Conservation (phyloP, 2,329 filamentous ascomycete species). For the Trichoderma breve region DNA sequence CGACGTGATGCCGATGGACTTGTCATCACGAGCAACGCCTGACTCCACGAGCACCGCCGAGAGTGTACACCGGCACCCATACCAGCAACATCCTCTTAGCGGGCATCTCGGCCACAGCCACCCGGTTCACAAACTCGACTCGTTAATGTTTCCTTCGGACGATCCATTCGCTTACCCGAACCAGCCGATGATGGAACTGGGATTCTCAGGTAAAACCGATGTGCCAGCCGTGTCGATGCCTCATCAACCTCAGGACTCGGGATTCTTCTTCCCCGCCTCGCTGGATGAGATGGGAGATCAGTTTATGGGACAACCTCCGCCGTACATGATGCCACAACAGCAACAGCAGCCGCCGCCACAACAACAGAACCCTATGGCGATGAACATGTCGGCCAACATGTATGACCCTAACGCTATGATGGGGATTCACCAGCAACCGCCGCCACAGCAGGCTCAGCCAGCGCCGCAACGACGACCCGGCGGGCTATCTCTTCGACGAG, state of each 20-base stretch:
- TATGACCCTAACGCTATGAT: constrained; percentile 45
- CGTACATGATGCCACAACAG: constrained; percentile 59
- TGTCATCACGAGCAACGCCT: constrained; percentile 43
- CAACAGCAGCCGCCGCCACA: constrained; percentile 26
- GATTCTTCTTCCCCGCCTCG: constrained; percentile 52
- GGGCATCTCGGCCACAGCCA: constrained; percentile 39
- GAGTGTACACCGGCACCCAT: constrained; percentile 39
- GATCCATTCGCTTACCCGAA: constrained; percentile 80
- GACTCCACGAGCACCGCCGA: constrained; percentile 44
- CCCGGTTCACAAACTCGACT: constrained; percentile 64
- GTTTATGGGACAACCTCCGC: constrained; percentile 66
- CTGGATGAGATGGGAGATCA: constrained; percentile 71
- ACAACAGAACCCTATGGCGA: constrained; percentile 35
- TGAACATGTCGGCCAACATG: constrained; percentile 45
- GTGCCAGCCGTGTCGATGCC: constrained; percentile 34
- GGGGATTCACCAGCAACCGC: constrained; percentile 34
- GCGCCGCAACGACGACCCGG: constrained; percentile 30
- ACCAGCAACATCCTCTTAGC: constrained; percentile 33
- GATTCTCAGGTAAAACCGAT: constrained; percentile 39
- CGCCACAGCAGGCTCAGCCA: constrained; percentile 23
- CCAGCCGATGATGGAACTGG: constrained; percentile 65
- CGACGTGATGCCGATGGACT: constrained; percentile 47
- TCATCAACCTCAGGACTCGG: constrained; percentile 37
- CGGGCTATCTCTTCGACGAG: constrained; percentile 30
- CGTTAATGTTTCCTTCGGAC: constrained; percentile 76